Base-by-base conservation (phyloP, 2,329 filamentous ascomycete species). In the Trichoderma pleuroti region DNA sequence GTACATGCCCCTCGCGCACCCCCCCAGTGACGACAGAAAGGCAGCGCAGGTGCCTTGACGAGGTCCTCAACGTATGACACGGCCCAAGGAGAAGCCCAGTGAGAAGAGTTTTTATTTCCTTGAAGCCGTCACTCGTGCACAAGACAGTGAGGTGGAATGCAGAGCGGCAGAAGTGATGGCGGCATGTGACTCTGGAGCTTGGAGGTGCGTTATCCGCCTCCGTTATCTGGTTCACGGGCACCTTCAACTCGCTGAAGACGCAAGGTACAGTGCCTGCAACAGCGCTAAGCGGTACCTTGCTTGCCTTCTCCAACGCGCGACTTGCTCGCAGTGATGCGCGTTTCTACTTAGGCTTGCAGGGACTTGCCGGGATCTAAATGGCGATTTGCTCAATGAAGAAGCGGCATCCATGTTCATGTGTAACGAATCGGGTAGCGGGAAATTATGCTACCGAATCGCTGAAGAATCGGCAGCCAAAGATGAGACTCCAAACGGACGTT, bases 251-350 rank as follows among this genome's bases (percentile, higher is more conserved):
- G 26, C 52, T 9, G 24, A 28, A 56, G 16, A 57, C 1, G 16
- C 39, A 42, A 16, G 24, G 49, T 54, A 62, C 46, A n/a, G 49
- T 39, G 32, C 54, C 54, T 68, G n/a, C 12, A 32, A 24, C 59
- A 7, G 34, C 14, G 30, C 30, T 54, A 5, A n/a, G 16, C 18
- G 21, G 60, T 30, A n/a, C 60, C 12, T 34, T 39, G 36, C 12
- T 21, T 26, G 34, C 26, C 8, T 16, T 26, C 34, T 42, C 39
- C 18, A 57, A 70, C 68, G 68, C 68, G 59, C 56, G 26, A 39
- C 21, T n/a, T 49, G 24, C 9, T n/a, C 12, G 59, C 42, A 46
- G 68, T n/a, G 68, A 65, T 49, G 60, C 60, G 68, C 68, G 68
- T 70, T 28, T 49, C 11, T 10, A n/a, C n/a, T n/a, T n/a, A 24